These are phyloP conservation scores for Colletotrichum tabaci DNA, from an alignment of 2,329 filamentous ascomycete genomes.

Conservation along the genomic window DNA sequence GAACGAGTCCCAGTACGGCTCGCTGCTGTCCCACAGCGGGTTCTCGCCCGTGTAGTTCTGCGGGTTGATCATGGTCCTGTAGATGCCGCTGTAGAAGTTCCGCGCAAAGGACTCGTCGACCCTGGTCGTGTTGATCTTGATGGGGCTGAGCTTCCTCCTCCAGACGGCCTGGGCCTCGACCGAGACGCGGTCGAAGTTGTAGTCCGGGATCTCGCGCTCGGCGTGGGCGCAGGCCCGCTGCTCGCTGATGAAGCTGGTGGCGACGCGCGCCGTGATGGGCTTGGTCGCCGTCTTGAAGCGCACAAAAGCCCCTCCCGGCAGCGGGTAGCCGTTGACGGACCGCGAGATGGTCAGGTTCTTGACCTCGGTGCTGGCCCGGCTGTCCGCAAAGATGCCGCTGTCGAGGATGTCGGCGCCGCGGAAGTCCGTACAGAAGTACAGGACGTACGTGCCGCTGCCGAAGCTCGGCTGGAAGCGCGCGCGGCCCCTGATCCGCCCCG, in stretches of 20 bases:
- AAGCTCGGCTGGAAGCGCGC: conserved; percentile 77
- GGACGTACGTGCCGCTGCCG: conserved; percentile 71
- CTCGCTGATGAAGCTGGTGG: conserved; percentile 78
- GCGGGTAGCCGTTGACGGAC: conserved; percentile 66
- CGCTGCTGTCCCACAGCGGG: conserved; percentile 74
- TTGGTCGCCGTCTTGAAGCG: conserved; percentile 66
- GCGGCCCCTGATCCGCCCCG: conserved; percentile 74
- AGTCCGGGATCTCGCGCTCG: conserved; percentile 78
- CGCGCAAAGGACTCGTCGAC: conserved; percentile 69
- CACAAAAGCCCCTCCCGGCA: conserved; percentile 75
- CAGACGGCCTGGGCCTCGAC: conserved; percentile 70
- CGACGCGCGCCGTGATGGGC: conserved; percentile 75
- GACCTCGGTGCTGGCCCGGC: conserved; percentile 63
- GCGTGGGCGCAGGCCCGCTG: conserved; percentile 78
- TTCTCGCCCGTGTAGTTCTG: conserved; percentile 84
- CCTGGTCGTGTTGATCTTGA: conserved; percentile 67
- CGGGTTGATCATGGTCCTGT: conserved; percentile 79
- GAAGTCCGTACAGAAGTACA: conserved; percentile 80
- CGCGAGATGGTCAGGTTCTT: conserved; percentile 64
- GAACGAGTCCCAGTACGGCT: conserved; percentile 83
- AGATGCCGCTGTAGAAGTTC: conserved; percentile 81
- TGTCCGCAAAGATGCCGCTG: conserved; percentile 73
- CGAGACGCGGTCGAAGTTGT: conserved; percentile 71
- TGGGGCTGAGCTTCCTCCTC: conserved; percentile 72
- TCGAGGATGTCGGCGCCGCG: conserved; percentile 70